Conservation (phyloP, 2,329 filamentous ascomycete genomes). For the Periconia sp. region DNA sequence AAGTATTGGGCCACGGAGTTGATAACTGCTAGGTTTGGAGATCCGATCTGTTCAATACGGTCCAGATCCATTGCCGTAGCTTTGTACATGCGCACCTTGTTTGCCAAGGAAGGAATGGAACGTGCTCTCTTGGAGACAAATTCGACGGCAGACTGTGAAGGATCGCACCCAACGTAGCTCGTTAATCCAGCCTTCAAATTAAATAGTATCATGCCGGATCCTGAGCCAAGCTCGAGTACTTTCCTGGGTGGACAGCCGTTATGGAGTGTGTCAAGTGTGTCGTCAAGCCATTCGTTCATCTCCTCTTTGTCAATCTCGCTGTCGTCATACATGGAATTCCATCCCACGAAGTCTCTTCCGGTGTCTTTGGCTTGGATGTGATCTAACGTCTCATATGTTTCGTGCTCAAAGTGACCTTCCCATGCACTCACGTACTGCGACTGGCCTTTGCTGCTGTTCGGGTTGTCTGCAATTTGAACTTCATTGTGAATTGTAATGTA, state of each 20-base stretch:
- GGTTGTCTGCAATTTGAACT: neutral
- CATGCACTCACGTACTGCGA: slow-evolving; percentile 2
- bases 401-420: slow-evolving; percentile 6
- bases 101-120: slow-evolving; percentile 3
- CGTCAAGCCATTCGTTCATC: slow-evolving; percentile 16
- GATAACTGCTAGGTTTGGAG: neutral
- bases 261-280: slow-evolving; percentile 5
- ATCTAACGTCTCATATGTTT: neutral
- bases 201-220: slow-evolving; percentile 14
- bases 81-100: slow-evolving; percentile 3
- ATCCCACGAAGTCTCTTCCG: slow-evolving; percentile 11
- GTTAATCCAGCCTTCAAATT: slow-evolving; percentile 5
- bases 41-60: neutral
- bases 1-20: slow-evolving; percentile 15
- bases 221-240: slow-evolving; percentile 10
- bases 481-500: slow-evolving; percentile 1
- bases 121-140: slow-evolving; percentile 4
- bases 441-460: neutral
- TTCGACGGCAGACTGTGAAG: slow-evolving; percentile 2
- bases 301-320: slow-evolving; percentile 5
- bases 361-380: neutral
- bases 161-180: slow-evolving; percentile 8
- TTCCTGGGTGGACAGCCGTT: neutral
- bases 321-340: slow-evolving; percentile 13
- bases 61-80: neutral